These are phyloP conservation scores for Yamadazyma friedrichii DNA, from an alignment of 1,139 yeast genomes.

Conservation along the genomic window DNA sequence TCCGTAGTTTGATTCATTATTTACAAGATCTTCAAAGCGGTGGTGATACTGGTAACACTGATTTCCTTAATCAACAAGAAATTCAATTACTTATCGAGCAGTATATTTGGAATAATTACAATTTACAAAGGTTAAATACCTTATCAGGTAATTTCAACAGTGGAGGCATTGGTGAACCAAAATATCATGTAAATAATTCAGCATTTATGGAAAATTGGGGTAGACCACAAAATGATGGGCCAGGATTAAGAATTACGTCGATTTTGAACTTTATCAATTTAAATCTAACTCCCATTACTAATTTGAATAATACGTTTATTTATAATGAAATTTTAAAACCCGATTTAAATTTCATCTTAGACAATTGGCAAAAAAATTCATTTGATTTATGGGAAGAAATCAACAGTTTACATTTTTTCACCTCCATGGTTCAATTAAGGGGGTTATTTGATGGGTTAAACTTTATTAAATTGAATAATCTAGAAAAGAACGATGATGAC, in stretches of 20 bases:
- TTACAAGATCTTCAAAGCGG: conserved; percentile 23
- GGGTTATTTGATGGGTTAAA: conserved; percentile 61
- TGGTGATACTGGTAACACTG: no score
- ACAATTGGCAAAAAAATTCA: conserved; percentile 63
- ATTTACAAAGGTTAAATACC: conserved; percentile 65
- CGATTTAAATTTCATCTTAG: conserved; percentile 65
- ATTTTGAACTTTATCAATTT: conserved; percentile 51
- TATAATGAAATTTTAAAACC: conserved; percentile 59
- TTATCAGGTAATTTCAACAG: conserved; percentile 64
- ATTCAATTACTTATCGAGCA: conserved; percentile 42
- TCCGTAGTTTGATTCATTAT: conserved; percentile 59
- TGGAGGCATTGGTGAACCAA: conserved; percentile 84
- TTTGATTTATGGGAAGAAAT: conserved; percentile 97
- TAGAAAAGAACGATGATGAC: conserved; percentile 21
- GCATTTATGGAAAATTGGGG: conserved; percentile 78
- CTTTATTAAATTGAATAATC: conserved; percentile 29
- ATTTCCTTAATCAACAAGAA: conserved; percentile 21
- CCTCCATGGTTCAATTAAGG: conserved; percentile 69
- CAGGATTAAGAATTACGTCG: conserved; percentile 75
- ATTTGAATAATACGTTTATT: conserved; percentile 28
- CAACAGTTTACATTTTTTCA: conserved; percentile 71
- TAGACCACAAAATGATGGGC: conserved; percentile 95
- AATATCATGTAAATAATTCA: conserved; percentile 64
- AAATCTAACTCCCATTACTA: conserved; percentile 10
- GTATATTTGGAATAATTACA: conserved; percentile 57